These are phyloP conservation scores for Penicillium cinerascens DNA, from an alignment of 495 filamentous ascomycete genomes.

Conservation along the genomic window DNA sequence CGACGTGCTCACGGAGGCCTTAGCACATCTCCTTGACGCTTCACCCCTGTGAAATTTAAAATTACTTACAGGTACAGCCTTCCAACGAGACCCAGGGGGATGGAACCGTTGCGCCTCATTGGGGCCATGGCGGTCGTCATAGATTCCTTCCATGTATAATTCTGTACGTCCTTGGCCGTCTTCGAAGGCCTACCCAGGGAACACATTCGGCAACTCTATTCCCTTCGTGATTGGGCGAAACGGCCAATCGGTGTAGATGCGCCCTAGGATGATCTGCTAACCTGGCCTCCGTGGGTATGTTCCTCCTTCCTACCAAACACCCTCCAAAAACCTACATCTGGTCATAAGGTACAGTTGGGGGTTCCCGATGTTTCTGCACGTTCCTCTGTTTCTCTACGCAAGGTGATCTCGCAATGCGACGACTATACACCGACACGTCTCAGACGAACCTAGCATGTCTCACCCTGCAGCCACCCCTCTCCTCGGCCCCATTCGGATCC, in stretches of 20 bases:
- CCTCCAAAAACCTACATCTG: background rate
- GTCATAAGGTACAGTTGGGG: background rate
- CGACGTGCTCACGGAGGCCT: background rate
- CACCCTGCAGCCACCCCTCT: conserved; percentile 17
- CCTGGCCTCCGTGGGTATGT: background rate
- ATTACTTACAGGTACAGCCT: background rate
- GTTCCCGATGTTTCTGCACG: background rate
- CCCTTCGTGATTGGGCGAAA: background rate
- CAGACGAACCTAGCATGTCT: conserved; percentile 4
- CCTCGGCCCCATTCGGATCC: conserved; percentile 21
- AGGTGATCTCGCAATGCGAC: background rate
- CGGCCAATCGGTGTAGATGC: background rate
- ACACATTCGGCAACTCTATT: background rate
- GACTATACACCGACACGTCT: conserved; percentile 4
- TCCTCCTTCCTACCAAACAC: no score
- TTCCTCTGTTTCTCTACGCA: background rate
- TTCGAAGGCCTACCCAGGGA: background rate
- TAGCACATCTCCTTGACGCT: background rate
- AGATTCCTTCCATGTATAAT: background rate
- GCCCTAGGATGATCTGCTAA: background rate
- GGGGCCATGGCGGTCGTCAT: background rate
- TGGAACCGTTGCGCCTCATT: conserved; percentile 30
- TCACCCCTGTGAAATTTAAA: background rate
- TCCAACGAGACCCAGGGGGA: conserved; percentile 12
- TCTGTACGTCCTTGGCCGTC: background rate